These are phyloP conservation scores for Pythium sukuiense DNA, from an alignment of 352 stramenopile species.

Conservation along the genomic window DNA sequence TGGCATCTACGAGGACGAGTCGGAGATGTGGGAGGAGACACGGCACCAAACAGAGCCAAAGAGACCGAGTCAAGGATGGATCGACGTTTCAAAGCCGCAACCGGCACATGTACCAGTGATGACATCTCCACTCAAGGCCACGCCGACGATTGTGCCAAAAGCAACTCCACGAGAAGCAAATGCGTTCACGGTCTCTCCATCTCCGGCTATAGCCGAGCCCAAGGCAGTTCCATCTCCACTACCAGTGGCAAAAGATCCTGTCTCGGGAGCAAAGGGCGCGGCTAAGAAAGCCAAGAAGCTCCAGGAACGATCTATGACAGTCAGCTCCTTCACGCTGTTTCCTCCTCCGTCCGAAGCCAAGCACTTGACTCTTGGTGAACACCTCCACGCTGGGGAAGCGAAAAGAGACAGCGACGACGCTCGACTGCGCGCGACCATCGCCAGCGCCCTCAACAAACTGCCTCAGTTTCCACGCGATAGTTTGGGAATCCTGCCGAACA, in stretches of 20 bases:
- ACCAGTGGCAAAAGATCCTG: background rate
- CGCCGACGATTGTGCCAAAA: background rate
- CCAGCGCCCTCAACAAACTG: slow-evolving; percentile 19
- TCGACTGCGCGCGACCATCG: slow-evolving; percentile 7
- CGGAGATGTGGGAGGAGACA: background rate
- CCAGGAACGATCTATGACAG: slow-evolving; percentile 10
- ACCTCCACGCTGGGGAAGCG: background rate
- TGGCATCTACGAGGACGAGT: background rate
- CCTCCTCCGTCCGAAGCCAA: slow-evolving; percentile 6
- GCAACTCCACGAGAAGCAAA: background rate
- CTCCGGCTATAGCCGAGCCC: background rate
- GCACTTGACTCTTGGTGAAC: background rate
- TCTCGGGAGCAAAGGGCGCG: background rate
- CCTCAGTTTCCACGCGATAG: slow-evolving; percentile 3
- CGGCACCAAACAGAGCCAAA: background rate
- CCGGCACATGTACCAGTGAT: background rate
- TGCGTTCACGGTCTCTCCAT: background rate
- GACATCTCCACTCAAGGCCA: too few relatives aligned
- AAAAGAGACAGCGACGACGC: slow-evolving; percentile 1
- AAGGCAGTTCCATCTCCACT: background rate
- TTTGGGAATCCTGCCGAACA: background rate
- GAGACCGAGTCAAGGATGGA: background rate
- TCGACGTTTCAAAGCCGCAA: background rate
- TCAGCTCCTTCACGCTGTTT: background rate
- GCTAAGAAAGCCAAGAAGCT: slow-evolving; percentile 16